Evolutionary conservation across 129 eudicot genomes (phyloP), one percentile per base, ranked within the genome.

Genomic region (Artemisia tridentata): DNA sequence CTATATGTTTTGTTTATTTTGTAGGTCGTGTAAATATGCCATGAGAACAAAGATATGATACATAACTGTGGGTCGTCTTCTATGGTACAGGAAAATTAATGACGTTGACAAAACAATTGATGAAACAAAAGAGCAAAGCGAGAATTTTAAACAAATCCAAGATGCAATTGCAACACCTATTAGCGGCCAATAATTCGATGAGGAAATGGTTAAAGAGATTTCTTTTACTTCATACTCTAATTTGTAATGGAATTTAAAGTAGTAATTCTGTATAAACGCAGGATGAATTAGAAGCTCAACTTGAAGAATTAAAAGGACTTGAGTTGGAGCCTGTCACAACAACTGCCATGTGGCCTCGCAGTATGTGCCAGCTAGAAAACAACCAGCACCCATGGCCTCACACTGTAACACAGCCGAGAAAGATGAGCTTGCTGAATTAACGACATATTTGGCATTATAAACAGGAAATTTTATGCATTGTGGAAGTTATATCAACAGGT

Each of bases 351-450:
- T 19, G 0, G 52, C 47, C 15, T 43, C 69, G 2, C 17, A 29
- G 23, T 50, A 75, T 48, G 74, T 21, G 20, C 75, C 80, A 38
- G 65, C 71, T 2, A 68, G 43, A 68, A 67, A 68, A 67, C 81
- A 75, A 67, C 65, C 76, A 57, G 55, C 84, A 49, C 84, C 73
- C 7, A 85, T 75, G 11, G 64, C 74, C 25, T 77, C 73, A 72
- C 74, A 60, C 51, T 73, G 63, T 68, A 79, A 64, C 61, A 69
- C 74, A 65, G 75, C 80, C 6, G 83, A 84, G 31, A 85, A 84
- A 73, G 88, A 84, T 67, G 88, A 80, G 78, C 77, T 84, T 43
- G 80, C 79, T 64, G 80, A 82, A 59, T 77, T 84, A 63, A 85
- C 77, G 80, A 83, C 80, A 15, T 85, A 84, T 53, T 58, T 84